These are phyloP conservation scores for Mentha longifolia DNA, from an alignment of 257 asterid genomes.

Conservation along the genomic window DNA sequence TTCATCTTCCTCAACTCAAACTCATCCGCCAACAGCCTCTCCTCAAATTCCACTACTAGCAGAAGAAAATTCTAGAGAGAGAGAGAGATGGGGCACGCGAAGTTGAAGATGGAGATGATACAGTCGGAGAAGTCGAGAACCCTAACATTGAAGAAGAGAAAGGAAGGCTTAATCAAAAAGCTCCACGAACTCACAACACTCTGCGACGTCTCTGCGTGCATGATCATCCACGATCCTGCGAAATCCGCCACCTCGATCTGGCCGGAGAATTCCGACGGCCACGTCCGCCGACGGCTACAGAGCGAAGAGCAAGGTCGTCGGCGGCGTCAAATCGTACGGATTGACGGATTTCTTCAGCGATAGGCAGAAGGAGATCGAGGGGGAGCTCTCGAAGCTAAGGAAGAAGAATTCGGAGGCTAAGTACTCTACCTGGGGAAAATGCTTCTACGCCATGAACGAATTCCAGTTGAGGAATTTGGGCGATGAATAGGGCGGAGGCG, in stretches of 20 bases:
- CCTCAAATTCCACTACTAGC: no score
- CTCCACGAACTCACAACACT: slow-evolving; percentile 66
- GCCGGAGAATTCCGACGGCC: slow-evolving; percentile 49
- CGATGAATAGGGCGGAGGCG: no score
- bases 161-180: slow-evolving; percentile 53
- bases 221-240: slow-evolving; percentile 56
- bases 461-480: slow-evolving; percentile 45
- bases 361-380: slow-evolving; percentile 44
- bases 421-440: slow-evolving; percentile 43
- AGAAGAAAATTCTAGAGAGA: neutral
- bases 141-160: slow-evolving; percentile 63
- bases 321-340: slow-evolving; percentile 36
- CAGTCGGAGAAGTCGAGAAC: slow-evolving; percentile 48
- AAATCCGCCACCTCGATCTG: slow-evolving; percentile 46
- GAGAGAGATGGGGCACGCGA: slow-evolving; percentile 55
- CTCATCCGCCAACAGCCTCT: no score
- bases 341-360: slow-evolving; percentile 51
- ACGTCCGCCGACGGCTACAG: slow-evolving; percentile 41
- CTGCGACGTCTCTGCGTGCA: slow-evolving; percentile 60
- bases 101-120: slow-evolving; percentile 59
- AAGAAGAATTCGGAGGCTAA: slow-evolving; percentile 46
- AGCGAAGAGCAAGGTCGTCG: slow-evolving; percentile 19
- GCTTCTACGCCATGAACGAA: slow-evolving; percentile 34
- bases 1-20: no score
- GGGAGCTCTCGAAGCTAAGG: slow-evolving; percentile 45